Conservation (phyloP, 139 green algal genomes). For the Gonium pectorale region DNA sequence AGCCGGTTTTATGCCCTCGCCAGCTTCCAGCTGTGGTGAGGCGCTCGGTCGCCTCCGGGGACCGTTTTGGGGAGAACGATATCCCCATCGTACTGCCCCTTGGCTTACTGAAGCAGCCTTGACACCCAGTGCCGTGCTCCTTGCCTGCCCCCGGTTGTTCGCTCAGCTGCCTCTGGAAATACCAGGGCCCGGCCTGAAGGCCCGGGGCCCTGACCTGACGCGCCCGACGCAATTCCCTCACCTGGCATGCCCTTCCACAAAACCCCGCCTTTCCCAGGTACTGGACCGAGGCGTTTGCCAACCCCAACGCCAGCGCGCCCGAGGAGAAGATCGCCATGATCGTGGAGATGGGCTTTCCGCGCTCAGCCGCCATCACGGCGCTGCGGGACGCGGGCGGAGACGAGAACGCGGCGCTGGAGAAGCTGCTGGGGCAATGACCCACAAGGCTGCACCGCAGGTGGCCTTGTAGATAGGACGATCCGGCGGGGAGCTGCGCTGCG, state of each 20-base stretch:
- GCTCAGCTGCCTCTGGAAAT: too few relatives aligned
- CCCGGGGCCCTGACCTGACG: too few relatives aligned
- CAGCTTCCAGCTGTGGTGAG: not conserved
- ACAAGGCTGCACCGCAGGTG: too few relatives aligned
- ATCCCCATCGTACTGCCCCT: not conserved
- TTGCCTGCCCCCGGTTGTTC: not conserved
- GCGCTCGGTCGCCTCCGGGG: too few relatives aligned
- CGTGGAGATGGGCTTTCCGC: slow-evolving; percentile 88
- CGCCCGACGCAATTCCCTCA: not conserved
- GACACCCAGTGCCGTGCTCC: slow-evolving; percentile 64
- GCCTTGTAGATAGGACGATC: too few relatives aligned
- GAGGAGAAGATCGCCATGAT: slow-evolving; percentile 57
- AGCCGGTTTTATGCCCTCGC: too few relatives aligned
- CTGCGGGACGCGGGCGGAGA: slow-evolving; percentile 73
- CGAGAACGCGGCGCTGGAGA: slow-evolving; percentile 84
- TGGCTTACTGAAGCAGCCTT: not conserved
- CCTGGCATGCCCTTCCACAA: slow-evolving; percentile 28
- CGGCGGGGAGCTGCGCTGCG: too few relatives aligned
- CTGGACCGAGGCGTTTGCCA: slow-evolving; percentile 71
- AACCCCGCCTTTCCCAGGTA: slow-evolving; percentile 67
- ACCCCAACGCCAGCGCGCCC: slow-evolving; percentile 40
- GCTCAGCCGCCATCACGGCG: slow-evolving; percentile 62
- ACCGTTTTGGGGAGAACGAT: not conserved
- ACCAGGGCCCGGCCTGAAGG: too few relatives aligned
- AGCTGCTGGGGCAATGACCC: slow-evolving; percentile 77